These are phyloP conservation scores for Claviceps arundinis DNA, from an alignment of 2,329 filamentous ascomycete species.

Conservation along the genomic window DNA sequence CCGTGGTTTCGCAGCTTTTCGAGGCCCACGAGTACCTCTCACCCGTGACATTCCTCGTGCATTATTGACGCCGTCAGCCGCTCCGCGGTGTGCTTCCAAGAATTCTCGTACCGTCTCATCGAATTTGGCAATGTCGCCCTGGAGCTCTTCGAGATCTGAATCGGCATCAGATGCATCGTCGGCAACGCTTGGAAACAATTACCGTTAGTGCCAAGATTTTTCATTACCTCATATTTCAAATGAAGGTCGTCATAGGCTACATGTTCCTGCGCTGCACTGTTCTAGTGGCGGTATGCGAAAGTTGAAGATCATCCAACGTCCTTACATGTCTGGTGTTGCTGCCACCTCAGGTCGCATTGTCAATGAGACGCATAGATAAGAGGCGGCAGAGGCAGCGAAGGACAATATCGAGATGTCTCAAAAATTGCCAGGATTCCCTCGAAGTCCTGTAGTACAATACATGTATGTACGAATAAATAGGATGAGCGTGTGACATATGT, in stretches of 20 bases:
- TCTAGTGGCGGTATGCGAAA: neutral
- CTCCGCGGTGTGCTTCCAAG: constrained; percentile 23
- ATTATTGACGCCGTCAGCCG: constrained; percentile 9
- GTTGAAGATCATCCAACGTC: neutral
- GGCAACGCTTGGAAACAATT: constrained; percentile 5
- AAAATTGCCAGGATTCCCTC: neutral
- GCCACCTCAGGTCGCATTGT: neutral
- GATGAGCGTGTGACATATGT: no score
- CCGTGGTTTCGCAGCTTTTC: constrained; percentile 53
- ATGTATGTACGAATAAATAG: no score
- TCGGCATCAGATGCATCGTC: constrained; percentile 27
- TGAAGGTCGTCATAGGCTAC: neutral
- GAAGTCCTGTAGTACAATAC: no score
- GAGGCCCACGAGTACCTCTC: constrained; percentile 29
- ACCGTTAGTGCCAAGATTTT: neutral
- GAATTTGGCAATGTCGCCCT: constrained; percentile 29
- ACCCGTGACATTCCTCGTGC: constrained; percentile 12
- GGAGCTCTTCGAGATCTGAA: constrained; percentile 30
- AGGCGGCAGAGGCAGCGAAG: neutral
- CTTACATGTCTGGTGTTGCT: constrained; percentile 1
- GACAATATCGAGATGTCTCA: neutral
- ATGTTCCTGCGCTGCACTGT: neutral
- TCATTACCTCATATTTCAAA: neutral
- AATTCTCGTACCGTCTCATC: constrained; percentile 29
- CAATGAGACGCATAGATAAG: neutral